Conservation (phyloP, 2,329 filamentous ascomycete species). For the Neonectria neomacrospora region DNA sequence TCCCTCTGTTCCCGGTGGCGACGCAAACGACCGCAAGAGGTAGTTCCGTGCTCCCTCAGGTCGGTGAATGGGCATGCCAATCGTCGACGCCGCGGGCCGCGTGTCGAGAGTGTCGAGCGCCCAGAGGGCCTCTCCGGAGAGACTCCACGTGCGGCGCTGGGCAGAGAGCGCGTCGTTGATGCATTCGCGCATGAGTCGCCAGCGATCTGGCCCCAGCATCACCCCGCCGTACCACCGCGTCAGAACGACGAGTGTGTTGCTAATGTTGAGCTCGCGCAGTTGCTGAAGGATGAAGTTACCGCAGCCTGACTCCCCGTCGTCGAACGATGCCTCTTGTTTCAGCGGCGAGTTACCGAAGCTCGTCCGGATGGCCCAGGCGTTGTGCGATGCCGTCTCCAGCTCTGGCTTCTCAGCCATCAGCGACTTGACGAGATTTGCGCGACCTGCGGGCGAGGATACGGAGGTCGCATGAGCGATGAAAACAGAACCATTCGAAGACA, state of each 20-base stretch:
- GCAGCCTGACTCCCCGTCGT: conserved; percentile 71
- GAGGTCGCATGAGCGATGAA: conserved; percentile 65
- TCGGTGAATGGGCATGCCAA: conserved; percentile 76
- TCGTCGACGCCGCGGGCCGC: conserved; percentile 52
- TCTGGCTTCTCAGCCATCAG: conserved; percentile 61
- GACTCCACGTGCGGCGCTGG: conserved; percentile 52
- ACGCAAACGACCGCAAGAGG: conserved; percentile 68
- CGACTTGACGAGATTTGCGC: conserved; percentile 56
- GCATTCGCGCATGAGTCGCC: conserved; percentile 70
- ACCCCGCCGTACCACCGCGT: conserved; percentile 72
- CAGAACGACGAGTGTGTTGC: conserved; percentile 67
- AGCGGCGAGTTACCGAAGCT: conserved; percentile 52
- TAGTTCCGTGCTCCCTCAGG: conserved; percentile 75
- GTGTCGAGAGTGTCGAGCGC: conserved; percentile 66
- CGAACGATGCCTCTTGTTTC: conserved; percentile 63
- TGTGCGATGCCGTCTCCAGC: conserved; percentile 67
- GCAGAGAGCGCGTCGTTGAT: conserved; percentile 65
- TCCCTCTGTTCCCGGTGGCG: conserved; percentile 48
- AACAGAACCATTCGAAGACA: conserved; percentile 64
- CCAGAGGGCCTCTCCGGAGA: conserved; percentile 67
- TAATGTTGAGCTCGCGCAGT: conserved; percentile 61
- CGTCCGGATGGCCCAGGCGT: conserved; percentile 62
- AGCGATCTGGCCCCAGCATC: conserved; percentile 70
- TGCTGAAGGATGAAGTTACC: conserved; percentile 66
- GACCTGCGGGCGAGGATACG: conserved; percentile 53